Evolutionary conservation across 768 basidiomycete species (phyloP).

Genomic region (Strobilomyces confusus): DNA sequence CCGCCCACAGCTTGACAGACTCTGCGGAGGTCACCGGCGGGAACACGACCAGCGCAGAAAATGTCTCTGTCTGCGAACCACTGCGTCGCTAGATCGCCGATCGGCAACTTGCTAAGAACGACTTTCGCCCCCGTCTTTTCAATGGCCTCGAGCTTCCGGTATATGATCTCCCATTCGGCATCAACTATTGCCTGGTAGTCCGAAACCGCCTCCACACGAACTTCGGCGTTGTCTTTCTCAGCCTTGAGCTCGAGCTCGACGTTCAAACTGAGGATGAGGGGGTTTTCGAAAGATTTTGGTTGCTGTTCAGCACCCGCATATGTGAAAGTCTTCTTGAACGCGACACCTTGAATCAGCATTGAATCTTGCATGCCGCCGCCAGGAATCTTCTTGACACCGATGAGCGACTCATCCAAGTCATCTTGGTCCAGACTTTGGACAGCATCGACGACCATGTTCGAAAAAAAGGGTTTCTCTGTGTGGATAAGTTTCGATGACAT

Average conservation of each 20-base stretch:
- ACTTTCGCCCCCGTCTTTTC: conserved; percentile 96
- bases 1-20: conserved; percentile 97
- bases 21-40: conserved; percentile 82
- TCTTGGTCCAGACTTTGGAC: conserved; percentile 89
- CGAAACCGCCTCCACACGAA: conserved; percentile 92
- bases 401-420: conserved; percentile 92
- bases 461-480: conserved; percentile 98
- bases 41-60: conserved; percentile 97
- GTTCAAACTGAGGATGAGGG: conserved; percentile 90
- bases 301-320: conserved; percentile 99
- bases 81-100: conserved; percentile 97
- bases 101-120: conserved; percentile 95
- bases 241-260: conserved; percentile 99
- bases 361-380: conserved; percentile 99
- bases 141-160: conserved; percentile 93
- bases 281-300: conserved; percentile 86
- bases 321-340: conserved; percentile 99
- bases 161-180: conserved; percentile 99
- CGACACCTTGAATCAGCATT: conserved; percentile 81
- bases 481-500: conserved; percentile 99
- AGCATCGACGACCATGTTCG: conserved; percentile 97
- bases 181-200: conserved; percentile 99
- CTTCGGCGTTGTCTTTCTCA: conserved; percentile 98
- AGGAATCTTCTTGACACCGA: conserved; percentile 96
- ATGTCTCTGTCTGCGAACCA: conserved; percentile 99